Evolutionary conservation across 2,329 filamentous ascomycete species (phyloP).

Genomic region (Aspergillus neoniger): DNA sequence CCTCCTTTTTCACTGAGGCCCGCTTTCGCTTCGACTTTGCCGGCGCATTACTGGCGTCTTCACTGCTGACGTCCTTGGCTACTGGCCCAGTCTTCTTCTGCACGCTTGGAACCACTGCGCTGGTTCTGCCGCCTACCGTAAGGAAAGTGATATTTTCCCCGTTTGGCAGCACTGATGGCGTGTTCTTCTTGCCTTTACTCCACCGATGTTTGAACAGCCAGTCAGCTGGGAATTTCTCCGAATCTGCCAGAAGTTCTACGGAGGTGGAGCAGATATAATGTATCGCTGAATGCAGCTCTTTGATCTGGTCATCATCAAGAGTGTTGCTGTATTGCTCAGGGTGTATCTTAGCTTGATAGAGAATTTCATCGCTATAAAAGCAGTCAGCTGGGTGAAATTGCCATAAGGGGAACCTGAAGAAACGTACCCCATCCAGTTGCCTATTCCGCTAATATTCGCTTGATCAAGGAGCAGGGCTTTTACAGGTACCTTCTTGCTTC

Average conservation of each 20-base stretch:
- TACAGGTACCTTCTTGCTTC: constrained; percentile 76
- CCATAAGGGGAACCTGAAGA: background rate
- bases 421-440: constrained; percentile 84
- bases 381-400: constrained; percentile 8
- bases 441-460: constrained; percentile 83
- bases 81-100: constrained; percentile 78
- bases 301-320: constrained; percentile 70
- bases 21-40: constrained; percentile 37
- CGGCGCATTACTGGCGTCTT: constrained; percentile 25
- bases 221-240: constrained; percentile 76
- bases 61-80: constrained; percentile 52
- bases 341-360: constrained; percentile 86
- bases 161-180: constrained; percentile 69
- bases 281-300: constrained; percentile 70
- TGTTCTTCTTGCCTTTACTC: constrained; percentile 80
- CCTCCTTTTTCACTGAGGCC: constrained; percentile 30
- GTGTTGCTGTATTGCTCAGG: constrained; percentile 92
- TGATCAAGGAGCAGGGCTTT: constrained; percentile 90
- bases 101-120: constrained; percentile 78
- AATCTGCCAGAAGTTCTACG: constrained; percentile 76
- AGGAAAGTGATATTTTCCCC: constrained; percentile 83
- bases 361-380: constrained; percentile 69
- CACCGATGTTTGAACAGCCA: constrained; percentile 91
- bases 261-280: constrained; percentile 78
- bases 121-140: constrained; percentile 88